Evolutionary conservation across 176 grass and related monocot species (phyloP).

Genomic region (Melocanna baccifera): DNA sequence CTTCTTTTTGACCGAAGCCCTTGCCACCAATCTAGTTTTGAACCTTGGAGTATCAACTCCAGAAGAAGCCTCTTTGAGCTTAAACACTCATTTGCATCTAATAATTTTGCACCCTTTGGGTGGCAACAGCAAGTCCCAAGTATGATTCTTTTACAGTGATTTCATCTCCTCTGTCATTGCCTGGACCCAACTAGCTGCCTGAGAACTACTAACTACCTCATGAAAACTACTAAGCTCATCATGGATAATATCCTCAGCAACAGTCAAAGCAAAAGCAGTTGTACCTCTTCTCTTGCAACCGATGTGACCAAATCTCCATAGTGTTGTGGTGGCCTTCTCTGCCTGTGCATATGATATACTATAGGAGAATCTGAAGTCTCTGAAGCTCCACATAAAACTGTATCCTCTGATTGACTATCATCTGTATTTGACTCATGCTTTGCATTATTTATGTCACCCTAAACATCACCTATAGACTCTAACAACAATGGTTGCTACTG

Average conservation of each 20-base stretch:
- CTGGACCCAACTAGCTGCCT: not conserved
- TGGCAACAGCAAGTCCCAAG: slow-evolving; percentile 2
- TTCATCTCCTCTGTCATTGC: slow-evolving; percentile 24
- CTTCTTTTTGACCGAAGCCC: not conserved
- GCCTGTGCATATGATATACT: not conserved
- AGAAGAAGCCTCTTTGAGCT: not conserved
- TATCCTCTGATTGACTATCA: not conserved
- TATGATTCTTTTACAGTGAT: slow-evolving; percentile 17
- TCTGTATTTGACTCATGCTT: not conserved
- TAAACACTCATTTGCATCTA: slow-evolving; percentile 33
- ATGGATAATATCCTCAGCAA: not conserved
- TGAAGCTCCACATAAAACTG: not conserved
- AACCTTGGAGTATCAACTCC: not conserved
- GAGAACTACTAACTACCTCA: not conserved
- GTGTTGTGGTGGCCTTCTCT: not conserved
- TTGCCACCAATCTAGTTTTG: slow-evolving; percentile 24
- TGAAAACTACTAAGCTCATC: not conserved
- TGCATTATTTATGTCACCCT: not conserved
- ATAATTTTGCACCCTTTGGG: slow-evolving; percentile 19
- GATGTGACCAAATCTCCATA: not conserved
- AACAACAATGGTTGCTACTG: not conserved
- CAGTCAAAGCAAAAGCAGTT: not conserved
- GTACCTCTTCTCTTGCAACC: not conserved
- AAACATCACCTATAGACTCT: not conserved
- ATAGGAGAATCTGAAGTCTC: not conserved